These are phyloP conservation scores for Cercospora nicotianae DNA, from an alignment of 2,329 filamentous ascomycete species.

Conservation along the genomic window DNA sequence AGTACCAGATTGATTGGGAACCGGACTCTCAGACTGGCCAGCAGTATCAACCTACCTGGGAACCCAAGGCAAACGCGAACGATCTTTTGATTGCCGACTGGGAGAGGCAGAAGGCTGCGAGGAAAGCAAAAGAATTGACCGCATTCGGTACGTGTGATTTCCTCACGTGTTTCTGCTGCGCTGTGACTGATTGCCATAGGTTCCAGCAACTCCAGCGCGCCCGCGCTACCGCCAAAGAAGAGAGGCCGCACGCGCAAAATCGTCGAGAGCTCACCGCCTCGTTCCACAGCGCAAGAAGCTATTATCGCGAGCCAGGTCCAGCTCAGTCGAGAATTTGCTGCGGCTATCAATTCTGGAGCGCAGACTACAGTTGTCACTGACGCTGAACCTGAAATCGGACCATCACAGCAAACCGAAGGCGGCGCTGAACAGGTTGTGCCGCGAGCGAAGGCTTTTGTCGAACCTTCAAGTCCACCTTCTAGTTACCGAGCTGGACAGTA, in stretches of 20 bases:
- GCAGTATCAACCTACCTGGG: conserved; percentile 55
- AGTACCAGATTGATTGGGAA: conserved; percentile 61
- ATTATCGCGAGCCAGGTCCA: not conserved
- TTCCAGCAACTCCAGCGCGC: not conserved
- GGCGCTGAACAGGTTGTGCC: not conserved
- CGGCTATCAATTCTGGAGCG: not conserved
- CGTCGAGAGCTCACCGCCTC: conserved; percentile 29
- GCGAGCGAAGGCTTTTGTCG: not conserved
- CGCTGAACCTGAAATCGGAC: conserved; percentile 29
- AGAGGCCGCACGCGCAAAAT: conserved; percentile 13
- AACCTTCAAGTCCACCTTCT: conserved; percentile 29
- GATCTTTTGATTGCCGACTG: conserved; percentile 40
- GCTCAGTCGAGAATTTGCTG: not conserved
- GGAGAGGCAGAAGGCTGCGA: conserved; percentile 34
- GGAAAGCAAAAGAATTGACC: not conserved
- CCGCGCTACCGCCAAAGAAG: not conserved
- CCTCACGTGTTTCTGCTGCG: not conserved
- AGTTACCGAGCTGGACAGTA: conserved; percentile 33
- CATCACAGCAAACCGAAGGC: conserved; percentile 24
- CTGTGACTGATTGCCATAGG: not conserved
- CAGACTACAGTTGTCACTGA: not conserved
- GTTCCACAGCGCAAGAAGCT: not conserved
- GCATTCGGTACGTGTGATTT: not conserved
- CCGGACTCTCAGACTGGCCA: conserved; percentile 53
- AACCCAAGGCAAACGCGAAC: conserved; percentile 42